Base-by-base conservation (phyloP, 2,329 filamentous ascomycete species). In the Penicillium sp. region DNA sequence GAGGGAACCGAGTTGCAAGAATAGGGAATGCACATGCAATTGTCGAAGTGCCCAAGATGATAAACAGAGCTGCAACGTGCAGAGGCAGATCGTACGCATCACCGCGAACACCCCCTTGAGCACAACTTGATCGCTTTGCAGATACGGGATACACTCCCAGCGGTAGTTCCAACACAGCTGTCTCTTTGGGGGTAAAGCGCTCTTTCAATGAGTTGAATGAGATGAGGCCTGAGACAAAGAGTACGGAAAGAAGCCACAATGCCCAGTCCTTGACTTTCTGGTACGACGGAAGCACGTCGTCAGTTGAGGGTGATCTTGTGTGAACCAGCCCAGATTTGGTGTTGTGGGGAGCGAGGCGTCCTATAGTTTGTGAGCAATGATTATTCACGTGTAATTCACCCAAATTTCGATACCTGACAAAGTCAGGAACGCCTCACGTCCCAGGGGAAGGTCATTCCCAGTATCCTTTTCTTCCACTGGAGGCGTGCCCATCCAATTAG, bases 1-100 rank as follows among this genome's bases (percentile, higher is more conserved):
- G 79, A 36, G 81, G 82, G 36, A 81, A 77, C 59, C 83, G 81
- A 49, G 83, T 81, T 9, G 85, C 87, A 51, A 90, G 73, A 32
- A 90, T 75, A 1, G 87, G 87, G 49, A 90, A 86, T 4, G 82
- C 85, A 68, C 86, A 89, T 29, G 85, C 86, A 83, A 71, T 79
- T 13, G 61, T 65, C 4, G 69, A 72, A 47, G 88, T 72, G 0
- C 71, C 66, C 46, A 89, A 75, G 54, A 89, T 87, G 43, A 89
- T 74, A 46, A 87, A 74, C 55, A 90, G 72, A 29, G 86, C 86
- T 57, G 83, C 83, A 45, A 89, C 80, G 61, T 90, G 87, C 38
- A 86, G 74, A 0, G 80, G 76, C 0, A 83, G 85, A 62, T 89
- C 83, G 68, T 89, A 90, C n/a, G 62, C 49, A 21, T 52, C 50